phyloP scores from a whole-genome alignment of 2,329 filamentous ascomycete genomes.

The Arachnopeziza araneosa region DNA sequence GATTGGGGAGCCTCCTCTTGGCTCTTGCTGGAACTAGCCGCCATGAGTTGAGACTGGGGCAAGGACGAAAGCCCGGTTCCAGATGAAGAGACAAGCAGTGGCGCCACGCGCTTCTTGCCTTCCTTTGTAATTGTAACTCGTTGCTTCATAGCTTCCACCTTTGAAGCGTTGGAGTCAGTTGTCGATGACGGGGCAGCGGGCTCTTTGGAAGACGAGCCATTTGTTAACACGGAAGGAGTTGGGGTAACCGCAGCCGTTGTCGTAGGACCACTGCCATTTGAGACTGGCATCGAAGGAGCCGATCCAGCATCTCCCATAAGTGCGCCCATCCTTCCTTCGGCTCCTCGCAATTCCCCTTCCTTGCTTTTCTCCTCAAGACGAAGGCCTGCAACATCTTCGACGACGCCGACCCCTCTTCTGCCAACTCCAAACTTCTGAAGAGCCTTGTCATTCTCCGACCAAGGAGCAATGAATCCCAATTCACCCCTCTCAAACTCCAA shows the following conservation, averaged over 20 bases:
- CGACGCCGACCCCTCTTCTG: slow-evolving; percentile 80
- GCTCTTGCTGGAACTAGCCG: slow-evolving; percentile 60
- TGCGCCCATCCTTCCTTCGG: slow-evolving; percentile 95
- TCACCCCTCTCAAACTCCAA: slow-evolving; percentile 81
- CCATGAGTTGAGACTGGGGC: slow-evolving; percentile 82
- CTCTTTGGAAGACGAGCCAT: slow-evolving; percentile 21
- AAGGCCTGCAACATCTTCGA: slow-evolving; percentile 86
- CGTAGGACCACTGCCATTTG: slow-evolving; percentile 24
- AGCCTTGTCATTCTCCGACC: slow-evolving; percentile 87
- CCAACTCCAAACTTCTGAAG: slow-evolving; percentile 89
- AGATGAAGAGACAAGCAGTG: slow-evolving; percentile 84
- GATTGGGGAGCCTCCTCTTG: slow-evolving; percentile 73
- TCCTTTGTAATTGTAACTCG: slow-evolving; percentile 94
- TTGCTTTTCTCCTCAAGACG: slow-evolving; percentile 88
- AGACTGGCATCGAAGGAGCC: slow-evolving; percentile 25
- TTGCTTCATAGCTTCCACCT: slow-evolving; percentile 72
- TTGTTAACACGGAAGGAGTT: slow-evolving; percentile 13
- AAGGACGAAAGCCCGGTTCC: slow-evolving; percentile 82
- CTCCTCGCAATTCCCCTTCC: slow-evolving; percentile 80
- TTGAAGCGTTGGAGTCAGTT: slow-evolving; percentile 49
- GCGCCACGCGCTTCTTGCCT: slow-evolving; percentile 92
- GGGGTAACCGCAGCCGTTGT: slow-evolving; percentile 20
- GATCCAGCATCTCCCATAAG: slow-evolving; percentile 78
- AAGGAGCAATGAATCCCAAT: slow-evolving; percentile 78
- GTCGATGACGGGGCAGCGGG: slow-evolving; percentile 34